These are phyloP conservation scores for Pseudonectria foliicola DNA, from an alignment of 2,329 filamentous ascomycete genomes.

Conservation along the genomic window DNA sequence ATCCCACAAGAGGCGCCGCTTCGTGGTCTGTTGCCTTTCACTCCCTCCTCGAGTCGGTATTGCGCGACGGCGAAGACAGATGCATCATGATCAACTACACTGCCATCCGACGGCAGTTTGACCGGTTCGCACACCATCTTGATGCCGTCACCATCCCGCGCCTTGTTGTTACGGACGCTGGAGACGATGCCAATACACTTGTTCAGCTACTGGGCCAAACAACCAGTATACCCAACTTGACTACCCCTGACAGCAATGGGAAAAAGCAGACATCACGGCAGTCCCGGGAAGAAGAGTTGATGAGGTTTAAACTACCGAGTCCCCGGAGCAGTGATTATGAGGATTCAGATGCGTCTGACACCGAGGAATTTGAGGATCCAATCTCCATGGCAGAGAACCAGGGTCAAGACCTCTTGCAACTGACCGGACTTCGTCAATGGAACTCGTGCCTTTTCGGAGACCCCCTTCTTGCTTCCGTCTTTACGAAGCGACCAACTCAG, in stretches of 20 bases:
- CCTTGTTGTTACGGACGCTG: constrained; percentile 48
- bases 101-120: constrained; percentile 45
- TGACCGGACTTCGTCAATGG: constrained; percentile 52
- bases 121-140: constrained; percentile 40
- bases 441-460: constrained; percentile 54
- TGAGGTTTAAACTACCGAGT: no score
- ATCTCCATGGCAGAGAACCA: background rate
- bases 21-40: constrained; percentile 54
- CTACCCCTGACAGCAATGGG: constrained; percentile 1
- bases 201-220: constrained; percentile 22
- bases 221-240: constrained; percentile 2
- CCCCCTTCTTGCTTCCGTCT: constrained; percentile 44
- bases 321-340: no score
- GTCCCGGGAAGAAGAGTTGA: no score
- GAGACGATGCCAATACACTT: constrained; percentile 43
- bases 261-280: background rate
- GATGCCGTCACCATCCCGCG: constrained; percentile 45
- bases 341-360: no score
- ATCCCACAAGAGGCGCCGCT: constrained; percentile 18
- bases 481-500: constrained; percentile 36
- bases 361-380: no score
- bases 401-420: constrained; percentile 17
- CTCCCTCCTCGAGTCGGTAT: constrained; percentile 45
- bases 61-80: constrained; percentile 56
- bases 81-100: constrained; percentile 51